These are phyloP conservation scores for Sarocladium kiliense DNA, from an alignment of 2,329 filamentous ascomycete species.

Conservation along the genomic window DNA sequence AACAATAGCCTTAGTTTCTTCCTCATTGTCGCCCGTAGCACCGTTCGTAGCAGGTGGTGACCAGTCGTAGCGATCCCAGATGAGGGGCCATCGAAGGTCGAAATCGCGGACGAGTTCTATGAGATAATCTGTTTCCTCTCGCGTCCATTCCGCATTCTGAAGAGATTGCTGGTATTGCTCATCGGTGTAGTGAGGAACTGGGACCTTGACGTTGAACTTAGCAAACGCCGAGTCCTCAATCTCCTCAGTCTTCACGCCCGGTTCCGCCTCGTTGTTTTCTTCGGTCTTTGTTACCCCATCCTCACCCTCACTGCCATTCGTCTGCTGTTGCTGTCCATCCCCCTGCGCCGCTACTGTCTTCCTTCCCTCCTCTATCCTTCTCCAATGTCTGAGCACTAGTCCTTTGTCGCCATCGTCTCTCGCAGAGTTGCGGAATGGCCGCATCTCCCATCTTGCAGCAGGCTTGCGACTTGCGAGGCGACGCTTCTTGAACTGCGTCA, in stretches of 20 bases:
- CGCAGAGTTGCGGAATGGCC: conserved; percentile 71
- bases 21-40: conserved; percentile 32
- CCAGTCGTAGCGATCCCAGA: conserved; percentile 90
- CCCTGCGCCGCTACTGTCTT: conserved; percentile 9
- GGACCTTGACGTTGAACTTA: conserved; percentile 81
- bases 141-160: conserved; percentile 74
- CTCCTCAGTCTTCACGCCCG: conserved; percentile 15
- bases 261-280: conserved; percentile 30
- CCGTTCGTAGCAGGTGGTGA: conserved; percentile 39
- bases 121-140: conserved; percentile 90
- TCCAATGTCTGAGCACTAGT: conserved; percentile 76
- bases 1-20: conserved; percentile 49
- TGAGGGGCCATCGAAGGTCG: conserved; percentile 84
- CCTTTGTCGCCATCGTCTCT: conserved; percentile 52
- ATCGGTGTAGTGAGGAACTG: conserved; percentile 76
- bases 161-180: conserved; percentile 79
- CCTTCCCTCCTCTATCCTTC: conserved; percentile 48
- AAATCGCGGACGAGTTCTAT: conserved; percentile 70
- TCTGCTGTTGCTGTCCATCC: not conserved
- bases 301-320: conserved; percentile 11
- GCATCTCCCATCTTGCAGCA: conserved; percentile 59
- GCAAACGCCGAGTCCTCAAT: conserved; percentile 64
- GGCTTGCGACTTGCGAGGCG: conserved; percentile 50
- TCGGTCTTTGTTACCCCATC: conserved; percentile 27
- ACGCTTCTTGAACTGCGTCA: conserved; percentile 54